Base-by-base conservation (phyloP, 2,329 filamentous ascomycete genomes). In the Stenocarpella maydis region DNA sequence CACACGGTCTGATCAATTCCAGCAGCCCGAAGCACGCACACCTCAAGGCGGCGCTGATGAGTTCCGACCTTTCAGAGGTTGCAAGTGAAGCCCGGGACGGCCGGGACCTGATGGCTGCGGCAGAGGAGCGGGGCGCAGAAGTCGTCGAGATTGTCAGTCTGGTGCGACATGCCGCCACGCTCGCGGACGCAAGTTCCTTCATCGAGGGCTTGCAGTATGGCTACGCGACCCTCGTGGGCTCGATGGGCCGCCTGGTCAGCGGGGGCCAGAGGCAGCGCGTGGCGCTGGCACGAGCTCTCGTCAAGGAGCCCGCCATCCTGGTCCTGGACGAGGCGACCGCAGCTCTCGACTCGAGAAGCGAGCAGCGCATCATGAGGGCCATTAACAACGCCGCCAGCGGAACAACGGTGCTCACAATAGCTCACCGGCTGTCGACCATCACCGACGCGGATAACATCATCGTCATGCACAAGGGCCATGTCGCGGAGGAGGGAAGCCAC, bases 241-340 rank as follows among this genome's bases (percentile, higher is more conserved):
- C 82, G 8, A 82, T 81, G 14, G 87, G 87, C 31, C 84, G 82
- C 43, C 81, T 88, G 7, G 80, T 90, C 39, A 88, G 85, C 58
- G 88, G 88, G 66, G 88, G 88, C 0, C 88, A 91, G 74, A 84
- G 86, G 64, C 88, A 91, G 74, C 81, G 88, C 6, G 81, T 91
- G 65, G 87, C 87, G 9, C 80, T 90, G 7, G 88, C 88, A 1
- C 80, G 88, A 31, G 86, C 86, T 21, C 78, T 91, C 17, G 83
- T 90, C 37, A 81, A 84, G 4, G 82, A 90, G 54, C 88, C 88
- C 2, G 81, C 81, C 61, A 85, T 91, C 10, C 79, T 90, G 3
- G 81, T 91, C 14, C 79, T 90, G 2, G 89, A 91, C 53, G 88
- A 91, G 74, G 88, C 88, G 2, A 91, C 88, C 1, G 84, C 87